phyloP scores from a whole-genome alignment of 148 eudicot genomes.

The Chenopodium album region DNA sequence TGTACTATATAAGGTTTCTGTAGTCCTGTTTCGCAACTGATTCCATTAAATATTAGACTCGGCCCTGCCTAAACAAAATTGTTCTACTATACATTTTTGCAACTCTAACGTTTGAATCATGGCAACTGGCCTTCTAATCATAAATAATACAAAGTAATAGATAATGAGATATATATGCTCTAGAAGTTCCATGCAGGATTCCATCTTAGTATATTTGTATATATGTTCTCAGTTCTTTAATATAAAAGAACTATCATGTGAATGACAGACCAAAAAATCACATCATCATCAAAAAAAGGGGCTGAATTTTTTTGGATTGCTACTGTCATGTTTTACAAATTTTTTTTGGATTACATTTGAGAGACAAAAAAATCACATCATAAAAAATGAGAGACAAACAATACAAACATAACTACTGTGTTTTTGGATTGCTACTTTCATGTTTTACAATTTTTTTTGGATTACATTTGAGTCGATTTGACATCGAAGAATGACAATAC shows the following conservation, averaged over 20 bases:
- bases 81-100: not conserved
- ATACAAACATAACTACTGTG: no score
- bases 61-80: not conserved
- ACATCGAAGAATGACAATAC: no score
- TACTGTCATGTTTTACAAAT: no score
- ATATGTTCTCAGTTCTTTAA: not conserved
- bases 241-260: not conserved
- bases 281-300: not conserved
- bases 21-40: not conserved
- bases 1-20: no score
- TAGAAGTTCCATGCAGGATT: not conserved
- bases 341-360: no score
- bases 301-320: no score
- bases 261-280: not conserved
- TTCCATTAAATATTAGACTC: not conserved
- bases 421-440: no score
- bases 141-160: not conserved
- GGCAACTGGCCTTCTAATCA: not conserved
- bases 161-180: not conserved
- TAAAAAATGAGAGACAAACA: no score
- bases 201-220: not conserved
- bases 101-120: not conserved
- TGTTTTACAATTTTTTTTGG: no score
- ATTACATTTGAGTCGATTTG: no score
- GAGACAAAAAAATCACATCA: no score